Percentiles rank a stretch among this genome's conserved stretches.
phyloP scores from a whole-genome alignment of 2,329 filamentous ascomycete genomes.

The Diaporthe longicolla region DNA sequence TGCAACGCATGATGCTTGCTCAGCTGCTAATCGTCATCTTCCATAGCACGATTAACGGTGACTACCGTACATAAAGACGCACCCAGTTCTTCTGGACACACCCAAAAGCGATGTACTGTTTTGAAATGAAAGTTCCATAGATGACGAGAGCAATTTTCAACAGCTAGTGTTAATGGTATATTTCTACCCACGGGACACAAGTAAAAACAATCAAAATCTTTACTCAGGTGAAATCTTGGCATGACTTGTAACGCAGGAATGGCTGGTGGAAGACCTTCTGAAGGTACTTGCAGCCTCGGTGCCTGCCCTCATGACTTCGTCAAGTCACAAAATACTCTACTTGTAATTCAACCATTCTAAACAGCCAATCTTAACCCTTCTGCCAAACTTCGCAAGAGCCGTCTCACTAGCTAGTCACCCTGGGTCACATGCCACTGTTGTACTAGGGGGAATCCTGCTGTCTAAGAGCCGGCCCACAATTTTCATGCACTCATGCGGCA shows the following conservation, averaged over 20 bases:
- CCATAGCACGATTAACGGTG: slow-evolving; percentile 70
- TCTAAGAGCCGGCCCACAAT: not conserved
- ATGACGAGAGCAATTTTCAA: not conserved
- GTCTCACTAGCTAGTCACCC: not conserved
- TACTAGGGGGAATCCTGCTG: not conserved
- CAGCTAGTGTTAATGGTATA: not conserved
- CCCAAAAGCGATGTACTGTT: slow-evolving; percentile 6
- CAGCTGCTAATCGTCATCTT: slow-evolving; percentile 40
- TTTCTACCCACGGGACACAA: not conserved
- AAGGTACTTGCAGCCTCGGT: not conserved
- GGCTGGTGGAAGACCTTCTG: not conserved
- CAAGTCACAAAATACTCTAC: not conserved
- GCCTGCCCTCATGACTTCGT: not conserved
- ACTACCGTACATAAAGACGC: slow-evolving; percentile 71
- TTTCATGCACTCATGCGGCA: not conserved
- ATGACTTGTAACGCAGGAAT: not conserved
- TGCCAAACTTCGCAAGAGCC: not conserved
- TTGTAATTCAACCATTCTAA: not conserved
- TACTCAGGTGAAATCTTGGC: not conserved
- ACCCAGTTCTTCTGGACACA: not conserved
- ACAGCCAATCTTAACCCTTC: not conserved
- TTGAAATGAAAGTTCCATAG: not conserved
- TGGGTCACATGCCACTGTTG: not conserved
- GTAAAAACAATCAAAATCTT: not conserved
- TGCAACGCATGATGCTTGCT: slow-evolving; percentile 37